Evolutionary conservation across 257 asterid species (phyloP).

Genomic region (Paulownia fortunei): DNA sequence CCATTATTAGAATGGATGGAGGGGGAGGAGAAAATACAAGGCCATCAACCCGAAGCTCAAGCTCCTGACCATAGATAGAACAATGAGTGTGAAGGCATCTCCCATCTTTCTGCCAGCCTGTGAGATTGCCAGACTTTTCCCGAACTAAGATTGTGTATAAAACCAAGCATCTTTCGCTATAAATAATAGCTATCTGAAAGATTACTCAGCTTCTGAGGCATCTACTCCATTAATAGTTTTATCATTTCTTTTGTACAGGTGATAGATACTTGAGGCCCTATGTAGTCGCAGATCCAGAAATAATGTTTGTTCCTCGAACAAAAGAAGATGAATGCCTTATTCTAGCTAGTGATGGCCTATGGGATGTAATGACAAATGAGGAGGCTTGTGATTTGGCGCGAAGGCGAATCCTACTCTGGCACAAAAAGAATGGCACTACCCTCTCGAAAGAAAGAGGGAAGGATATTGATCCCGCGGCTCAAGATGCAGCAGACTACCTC

Average conservation of each 20-base stretch:
- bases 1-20: too few species aligned
- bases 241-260: constrained; percentile 30
- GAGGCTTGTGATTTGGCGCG: constrained; percentile 62
- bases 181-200: not conserved
- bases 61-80: too few species aligned
- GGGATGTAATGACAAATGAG: constrained; percentile 56
- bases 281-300: constrained; percentile 50
- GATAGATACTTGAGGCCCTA: constrained; percentile 58
- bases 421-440: constrained; percentile 42
- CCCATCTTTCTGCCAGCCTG: too few species aligned
- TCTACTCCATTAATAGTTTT: not conserved
- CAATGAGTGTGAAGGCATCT: too few species aligned
- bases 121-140: too few species aligned
- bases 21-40: too few species aligned
- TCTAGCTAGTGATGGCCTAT: constrained; percentile 58
- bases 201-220: not conserved
- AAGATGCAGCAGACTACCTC: constrained; percentile 57
- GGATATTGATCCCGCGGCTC: constrained; percentile 47
- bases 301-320: constrained; percentile 45
- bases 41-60: too few species aligned
- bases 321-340: constrained; percentile 60
- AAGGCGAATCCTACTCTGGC: constrained; percentile 53
- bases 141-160: too few species aligned
- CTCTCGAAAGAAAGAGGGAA: constrained; percentile 33
- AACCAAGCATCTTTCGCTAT: too few species aligned